Evolutionary conservation across 202 grass and related monocot species (phyloP).

Genomic region (Digitaria exilis): DNA sequence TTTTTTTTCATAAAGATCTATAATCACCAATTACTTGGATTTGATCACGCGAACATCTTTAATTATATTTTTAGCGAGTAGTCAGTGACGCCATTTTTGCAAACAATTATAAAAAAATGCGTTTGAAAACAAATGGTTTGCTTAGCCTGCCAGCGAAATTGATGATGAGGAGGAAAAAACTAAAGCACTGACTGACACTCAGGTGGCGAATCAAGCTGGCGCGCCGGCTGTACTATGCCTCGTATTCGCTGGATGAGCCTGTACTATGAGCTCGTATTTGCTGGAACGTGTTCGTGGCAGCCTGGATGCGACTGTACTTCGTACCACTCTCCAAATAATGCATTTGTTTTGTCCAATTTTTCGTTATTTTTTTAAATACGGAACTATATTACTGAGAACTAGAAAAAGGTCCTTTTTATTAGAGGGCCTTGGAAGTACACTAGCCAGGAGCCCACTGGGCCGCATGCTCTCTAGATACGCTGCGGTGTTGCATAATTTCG

Average conservation of each 20-base stretch:
- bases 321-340: neutral
- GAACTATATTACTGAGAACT: too few species aligned
- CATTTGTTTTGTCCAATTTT: neutral
- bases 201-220: neutral
- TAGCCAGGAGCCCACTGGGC: neutral
- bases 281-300: constrained; percentile 9
- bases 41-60: neutral
- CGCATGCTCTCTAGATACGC: neutral
- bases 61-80: neutral
- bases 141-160: neutral
- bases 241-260: neutral
- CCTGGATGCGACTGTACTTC: neutral
- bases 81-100: neutral
- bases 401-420: neutral
- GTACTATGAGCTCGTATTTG: neutral
- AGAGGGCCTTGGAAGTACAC: neutral
- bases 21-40: neutral
- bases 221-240: neutral
- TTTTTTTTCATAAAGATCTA: neutral
- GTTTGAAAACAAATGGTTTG: neutral
- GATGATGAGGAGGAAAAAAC: neutral
- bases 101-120: neutral
- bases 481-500: neutral
- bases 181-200: neutral
- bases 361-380: too few species aligned